Evolutionary conservation across 352 stramenopile genomes (phyloP), one percentile per base, ranked within the genome.

Genomic region (Pythium pyrilobum): DNA sequence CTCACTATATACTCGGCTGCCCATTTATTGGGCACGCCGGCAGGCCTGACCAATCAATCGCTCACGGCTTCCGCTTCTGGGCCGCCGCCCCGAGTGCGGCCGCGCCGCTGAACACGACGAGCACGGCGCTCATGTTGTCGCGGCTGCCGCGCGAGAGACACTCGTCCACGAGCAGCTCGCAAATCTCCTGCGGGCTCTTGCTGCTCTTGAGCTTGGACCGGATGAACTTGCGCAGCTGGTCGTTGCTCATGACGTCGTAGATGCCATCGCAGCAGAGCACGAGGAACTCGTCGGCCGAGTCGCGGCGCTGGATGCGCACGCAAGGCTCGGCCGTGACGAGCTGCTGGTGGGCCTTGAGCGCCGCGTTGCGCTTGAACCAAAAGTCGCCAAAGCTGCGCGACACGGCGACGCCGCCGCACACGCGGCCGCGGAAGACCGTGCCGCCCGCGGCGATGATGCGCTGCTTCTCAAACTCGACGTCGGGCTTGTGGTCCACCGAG

Each of bases 221-320:
- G 21, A 97, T 85, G 51, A 97, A 97, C 62, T 95, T 89, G 40
- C 91, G 81, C 47, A 93, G 70, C 69, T 98, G 87, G 64, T 98
- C 85, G 64, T 97, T 96, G 60, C 74, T 92, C 85, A 97, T 97
- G 28, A 97, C 92, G 56, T 98, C 92, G 69, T 90, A 98, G 50
- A 98, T 92, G 50, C 92, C 92, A 56, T 98, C 92, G 56, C 90
- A 98, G 40, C 80, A 88, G 15, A 98, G 73, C 46, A 97, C 70
- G 15, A 98, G 69, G 56, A 97, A 97, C 66, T 97, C 85, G 62
- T 98, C 92, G 4, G 93, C 69, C 5, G 72, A 20, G 48, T 87
- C 69, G 20, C 81, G 84, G 20, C 62, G 68, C 40, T 91, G 81
- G 52, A 92, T 79, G 29, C 78, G 78, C 43, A 95, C 72, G 50